Evolutionary conservation across 2,329 filamentous ascomycete genomes (phyloP), one percentile per base, ranked within the genome.

Genomic region (Beauveria caledonica): DNA sequence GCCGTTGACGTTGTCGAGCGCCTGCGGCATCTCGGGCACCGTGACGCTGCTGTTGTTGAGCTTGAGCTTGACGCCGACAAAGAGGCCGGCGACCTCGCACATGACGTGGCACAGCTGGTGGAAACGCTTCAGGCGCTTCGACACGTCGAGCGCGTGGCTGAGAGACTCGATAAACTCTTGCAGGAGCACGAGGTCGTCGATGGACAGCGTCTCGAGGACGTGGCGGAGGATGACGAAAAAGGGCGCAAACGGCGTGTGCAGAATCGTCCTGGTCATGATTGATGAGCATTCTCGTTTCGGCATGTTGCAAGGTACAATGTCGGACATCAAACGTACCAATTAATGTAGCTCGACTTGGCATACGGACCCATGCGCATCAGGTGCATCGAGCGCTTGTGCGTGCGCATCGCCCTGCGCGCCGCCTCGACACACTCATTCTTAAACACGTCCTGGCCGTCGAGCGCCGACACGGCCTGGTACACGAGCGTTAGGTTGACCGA

Each of bases 51-150:
- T 52, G 49, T 59, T 59, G 57, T 59, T 59, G 48, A 59, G 48
- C 57, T 59, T 59, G 57, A 59, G 57, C 57, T 59, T 86, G 33
- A 84, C 80, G 65, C 86, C 81, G 6, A 87, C 75, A 64, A 88
- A 88, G 4, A 86, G 71, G 49, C 75, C 76, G 5, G 85, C 84
- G 3, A 88, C 82, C 58, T 82, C 82, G 62, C 79, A 78, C 68
- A 88, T 83, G 27, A 87, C 78, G 36, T 80, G 77, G 65, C 82
- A 87, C 27, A 88, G 76, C 25, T 78, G 80, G 66, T 85, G 80
- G 13, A 88, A 74, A 66, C 84, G 85, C 33, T 81, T 77, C 27
- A 85, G 78, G 2, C 82, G 79, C 65, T 86, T 80, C 0, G 84
- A 87, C 1, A 79, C 72, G 3, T 75, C 74, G 52, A 76, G 76